Evolutionary conservation across 345 rosid genomes (phyloP).

Genomic region (Salix caprea): DNA sequence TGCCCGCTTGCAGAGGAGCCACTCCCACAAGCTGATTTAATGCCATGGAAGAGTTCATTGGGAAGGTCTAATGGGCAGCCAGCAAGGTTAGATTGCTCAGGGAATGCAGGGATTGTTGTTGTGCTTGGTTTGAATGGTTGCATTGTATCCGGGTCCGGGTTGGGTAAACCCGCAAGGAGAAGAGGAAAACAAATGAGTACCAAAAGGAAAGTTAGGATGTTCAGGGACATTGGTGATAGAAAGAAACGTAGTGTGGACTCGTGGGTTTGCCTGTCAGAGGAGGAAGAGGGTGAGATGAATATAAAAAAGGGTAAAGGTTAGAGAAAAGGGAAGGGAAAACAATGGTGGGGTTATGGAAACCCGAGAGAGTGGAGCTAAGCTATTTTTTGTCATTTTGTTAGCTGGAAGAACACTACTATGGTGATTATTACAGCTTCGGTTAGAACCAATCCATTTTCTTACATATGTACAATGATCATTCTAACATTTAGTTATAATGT

Average conservation of each 20-base stretch:
- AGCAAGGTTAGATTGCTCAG: constrained; percentile 68
- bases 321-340: not conserved
- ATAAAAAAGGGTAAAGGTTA: not conserved
- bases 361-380: constrained; percentile 7
- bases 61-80: constrained; percentile 73
- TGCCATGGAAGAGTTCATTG: constrained; percentile 54
- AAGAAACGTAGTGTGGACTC: not conserved
- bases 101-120: constrained; percentile 88
- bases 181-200: constrained; percentile 4
- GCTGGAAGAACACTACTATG: not conserved
- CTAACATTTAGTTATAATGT: not conserved
- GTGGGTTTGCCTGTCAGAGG: not conserved
- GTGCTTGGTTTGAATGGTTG: constrained; percentile 43
- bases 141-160: constrained; percentile 40
- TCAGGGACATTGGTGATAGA: constrained; percentile 17
- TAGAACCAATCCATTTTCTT: not conserved
- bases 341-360: not conserved
- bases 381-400: constrained; percentile 5
- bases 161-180: constrained; percentile 21
- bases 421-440: too few species aligned
- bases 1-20: constrained; percentile 16
- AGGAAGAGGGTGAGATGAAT: not conserved
- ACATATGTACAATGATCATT: not conserved
- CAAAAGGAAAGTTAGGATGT: constrained; percentile 16
- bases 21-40: constrained; percentile 54